Conservation (phyloP, 306 rosid genomes). For the Casuarina cunninghamiana region DNA sequence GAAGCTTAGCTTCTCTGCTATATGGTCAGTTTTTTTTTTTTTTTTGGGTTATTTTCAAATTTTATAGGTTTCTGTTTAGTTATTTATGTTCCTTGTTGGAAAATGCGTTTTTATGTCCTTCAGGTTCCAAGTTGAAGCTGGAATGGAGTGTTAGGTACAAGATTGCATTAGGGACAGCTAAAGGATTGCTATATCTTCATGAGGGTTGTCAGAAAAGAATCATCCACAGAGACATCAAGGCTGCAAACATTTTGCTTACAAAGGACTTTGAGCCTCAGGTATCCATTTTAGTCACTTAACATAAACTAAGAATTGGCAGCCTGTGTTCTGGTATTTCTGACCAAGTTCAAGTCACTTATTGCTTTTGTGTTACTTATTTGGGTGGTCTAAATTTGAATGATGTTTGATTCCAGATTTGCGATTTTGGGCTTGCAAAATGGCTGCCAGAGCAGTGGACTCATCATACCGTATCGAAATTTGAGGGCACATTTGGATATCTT, state of each 20-base stretch:
- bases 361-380: background rate
- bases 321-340: background rate
- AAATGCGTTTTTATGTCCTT: background rate
- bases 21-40: slow-evolving; percentile 44
- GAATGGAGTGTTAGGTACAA: slow-evolving; percentile 76
- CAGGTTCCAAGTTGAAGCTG: slow-evolving; percentile 75
- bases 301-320: background rate
- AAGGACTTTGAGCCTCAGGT: slow-evolving; percentile 88
- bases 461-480: slow-evolving; percentile 75
- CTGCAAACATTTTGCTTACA: slow-evolving; percentile 90
- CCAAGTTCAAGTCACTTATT: background rate
- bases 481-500: slow-evolving; percentile 97
- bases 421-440: slow-evolving; percentile 99
- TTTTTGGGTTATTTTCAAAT: slow-evolving; percentile 6
- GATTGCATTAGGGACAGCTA: slow-evolving; percentile 80
- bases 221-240: slow-evolving; percentile 94
- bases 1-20: slow-evolving; percentile 86
- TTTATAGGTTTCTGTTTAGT: background rate
- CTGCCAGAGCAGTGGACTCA: slow-evolving; percentile 95
- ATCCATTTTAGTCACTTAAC: slow-evolving; percentile 24
- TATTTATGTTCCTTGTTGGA: background rate
- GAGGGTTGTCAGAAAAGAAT: slow-evolving; percentile 93
- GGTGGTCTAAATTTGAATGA: background rate
- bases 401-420: slow-evolving; percentile 63
- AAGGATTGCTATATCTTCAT: slow-evolving; percentile 82